Evolutionary conservation across 768 basidiomycete species (phyloP).

Genomic region (Sistotremastrum suecicum): DNA sequence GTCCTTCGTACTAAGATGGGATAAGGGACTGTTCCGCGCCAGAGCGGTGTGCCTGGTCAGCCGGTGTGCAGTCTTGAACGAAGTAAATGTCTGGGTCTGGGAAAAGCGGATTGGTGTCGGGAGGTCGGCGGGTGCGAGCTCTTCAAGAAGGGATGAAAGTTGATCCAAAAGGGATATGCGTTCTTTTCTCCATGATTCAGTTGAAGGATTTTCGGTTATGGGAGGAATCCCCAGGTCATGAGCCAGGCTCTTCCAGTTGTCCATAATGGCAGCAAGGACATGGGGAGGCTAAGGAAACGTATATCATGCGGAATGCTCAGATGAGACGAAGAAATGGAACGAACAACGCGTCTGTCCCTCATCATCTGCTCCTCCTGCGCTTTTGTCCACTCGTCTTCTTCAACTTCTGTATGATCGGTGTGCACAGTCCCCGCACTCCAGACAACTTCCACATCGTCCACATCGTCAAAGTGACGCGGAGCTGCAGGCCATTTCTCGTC

Average conservation of each 20-base stretch:
- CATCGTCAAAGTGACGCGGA: no score
- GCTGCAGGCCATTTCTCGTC: no score
- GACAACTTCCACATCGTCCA: no score
- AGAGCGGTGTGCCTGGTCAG: constrained; percentile 45
- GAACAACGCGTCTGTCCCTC: constrained; percentile 50
- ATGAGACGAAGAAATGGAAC: constrained; percentile 13
- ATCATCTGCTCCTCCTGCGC: constrained; percentile 34
- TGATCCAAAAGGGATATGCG: constrained; percentile 18
- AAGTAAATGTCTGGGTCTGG: constrained; percentile 42
- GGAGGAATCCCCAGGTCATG: constrained; percentile 29
- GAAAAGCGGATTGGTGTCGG: constrained; percentile 35
- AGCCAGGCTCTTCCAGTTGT: constrained; percentile 37
- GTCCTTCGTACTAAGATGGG: constrained; percentile 37
- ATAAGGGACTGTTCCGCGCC: constrained; percentile 48
- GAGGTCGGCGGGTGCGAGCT: constrained; percentile 20
- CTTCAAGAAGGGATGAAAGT: constrained; percentile 31
- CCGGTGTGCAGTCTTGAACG: constrained; percentile 45
- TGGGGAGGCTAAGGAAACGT: constrained; percentile 45
- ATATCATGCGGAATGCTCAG: constrained; percentile 5
- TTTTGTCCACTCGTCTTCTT: constrained; percentile 5
- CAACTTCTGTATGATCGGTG: neutral
- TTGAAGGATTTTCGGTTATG: constrained; percentile 15
- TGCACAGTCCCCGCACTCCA: no score
- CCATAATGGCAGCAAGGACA: constrained; percentile 40
- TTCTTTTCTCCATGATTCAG: constrained; percentile 2